These are phyloP conservation scores for Solanum sparsipilum DNA, from an alignment of 257 asterid genomes.

Conservation along the genomic window DNA sequence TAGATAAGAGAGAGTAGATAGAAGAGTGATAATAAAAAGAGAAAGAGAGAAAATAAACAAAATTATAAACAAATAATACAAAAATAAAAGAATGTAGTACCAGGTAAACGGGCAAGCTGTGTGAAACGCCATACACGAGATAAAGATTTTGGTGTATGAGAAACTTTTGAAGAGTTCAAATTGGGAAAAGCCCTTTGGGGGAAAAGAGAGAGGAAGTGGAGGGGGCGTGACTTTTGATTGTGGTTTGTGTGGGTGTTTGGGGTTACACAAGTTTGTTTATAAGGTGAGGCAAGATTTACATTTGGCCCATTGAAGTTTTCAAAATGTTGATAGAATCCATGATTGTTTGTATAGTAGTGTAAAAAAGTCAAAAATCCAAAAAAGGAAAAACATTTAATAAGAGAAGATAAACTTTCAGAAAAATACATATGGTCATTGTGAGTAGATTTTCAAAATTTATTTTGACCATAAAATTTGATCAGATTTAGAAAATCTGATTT, in stretches of 20 bases:
- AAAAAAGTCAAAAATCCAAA: not conserved
- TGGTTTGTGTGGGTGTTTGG: not conserved
- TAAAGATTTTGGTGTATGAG: conserved; percentile 12
- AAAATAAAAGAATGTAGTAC: conserved; percentile 25
- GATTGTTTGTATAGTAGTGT: not conserved
- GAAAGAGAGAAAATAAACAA: not conserved
- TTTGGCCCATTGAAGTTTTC: conserved; percentile 9
- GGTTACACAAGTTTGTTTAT: conserved; percentile 4
- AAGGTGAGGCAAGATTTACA: not conserved
- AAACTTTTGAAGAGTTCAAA: conserved; percentile 14
- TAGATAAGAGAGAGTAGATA: not conserved
- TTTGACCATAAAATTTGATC: not conserved
- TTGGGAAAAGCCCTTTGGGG: conserved; percentile 2
- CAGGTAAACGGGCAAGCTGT: conserved; percentile 99
- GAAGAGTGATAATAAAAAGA: not conserved
- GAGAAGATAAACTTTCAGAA: not conserved
- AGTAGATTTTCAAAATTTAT: not conserved
- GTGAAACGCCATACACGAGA: conserved; percentile 75
- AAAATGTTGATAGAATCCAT: not conserved
- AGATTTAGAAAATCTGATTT: not conserved
- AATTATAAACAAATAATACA: not conserved
- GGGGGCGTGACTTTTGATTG: not conserved
- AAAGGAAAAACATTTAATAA: not conserved
- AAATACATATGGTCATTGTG: not conserved
- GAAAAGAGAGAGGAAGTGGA: not conserved